A percentile compares a stretch with the other conserved stretches of the same genome.
These are phyloP conservation scores for Chaetothyriales sp. DNA, from an alignment of 2,329 filamentous ascomycete genomes.

Conservation along the genomic window DNA sequence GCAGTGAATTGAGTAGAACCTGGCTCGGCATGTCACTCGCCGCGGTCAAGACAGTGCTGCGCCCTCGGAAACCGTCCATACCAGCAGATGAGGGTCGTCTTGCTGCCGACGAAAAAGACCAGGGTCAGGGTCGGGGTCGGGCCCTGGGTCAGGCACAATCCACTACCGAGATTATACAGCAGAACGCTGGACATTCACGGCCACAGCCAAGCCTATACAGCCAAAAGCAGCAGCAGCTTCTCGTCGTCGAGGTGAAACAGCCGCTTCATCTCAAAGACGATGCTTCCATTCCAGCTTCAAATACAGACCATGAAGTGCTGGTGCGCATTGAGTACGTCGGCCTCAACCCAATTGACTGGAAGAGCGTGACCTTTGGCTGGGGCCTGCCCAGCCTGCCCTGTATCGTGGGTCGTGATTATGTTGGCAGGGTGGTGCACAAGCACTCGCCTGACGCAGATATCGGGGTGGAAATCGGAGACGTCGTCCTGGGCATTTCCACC, in stretches of 20 bases:
- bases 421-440: constrained; percentile 43
- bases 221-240: neutral
- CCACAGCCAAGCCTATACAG: neutral
- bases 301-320: constrained; percentile 7
- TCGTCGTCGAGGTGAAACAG: neutral
- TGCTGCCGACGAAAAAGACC: neutral
- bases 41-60: neutral
- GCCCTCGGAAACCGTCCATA: neutral
- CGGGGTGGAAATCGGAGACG: neutral
- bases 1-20: neutral
- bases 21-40: neutral
- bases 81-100: neutral
- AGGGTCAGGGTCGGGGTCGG: too few relatives aligned
- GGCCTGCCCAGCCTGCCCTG: constrained; percentile 53
- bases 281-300: neutral
- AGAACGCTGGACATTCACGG: neutral
- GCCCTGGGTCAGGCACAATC: too few relatives aligned
- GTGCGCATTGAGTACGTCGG: constrained; percentile 34
- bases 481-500: constrained; percentile 50
- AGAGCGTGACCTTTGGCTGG: constrained; percentile 55
- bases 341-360: constrained; percentile 64
- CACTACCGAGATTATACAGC: neutral
- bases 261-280: neutral
- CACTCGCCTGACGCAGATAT: neutral
- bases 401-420: constrained; percentile 54